A percentile compares a stretch with the other conserved stretches of the same genome.
Conservation (phyloP, 2,329 filamentous ascomycete species). For the Hymenoscyphus albidus region DNA sequence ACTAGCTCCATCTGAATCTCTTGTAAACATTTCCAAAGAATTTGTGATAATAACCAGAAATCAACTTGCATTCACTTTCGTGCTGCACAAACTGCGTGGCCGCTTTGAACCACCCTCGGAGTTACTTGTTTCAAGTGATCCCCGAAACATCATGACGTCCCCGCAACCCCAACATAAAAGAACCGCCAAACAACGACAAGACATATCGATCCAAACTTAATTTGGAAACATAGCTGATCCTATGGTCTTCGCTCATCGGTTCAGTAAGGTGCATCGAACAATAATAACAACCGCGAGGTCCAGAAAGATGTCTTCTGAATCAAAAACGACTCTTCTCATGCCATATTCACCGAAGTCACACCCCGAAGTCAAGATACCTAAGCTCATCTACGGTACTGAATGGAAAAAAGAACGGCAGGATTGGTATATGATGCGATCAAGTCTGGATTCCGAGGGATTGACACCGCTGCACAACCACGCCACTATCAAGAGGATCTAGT, state of each 20-base stretch:
- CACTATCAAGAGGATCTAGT: conserved; percentile 74
- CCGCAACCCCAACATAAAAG: no score
- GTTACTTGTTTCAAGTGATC: no score
- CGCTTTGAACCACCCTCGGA: no score
- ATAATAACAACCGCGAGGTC: neutral
- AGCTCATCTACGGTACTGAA: conserved; percentile 74
- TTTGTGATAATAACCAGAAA: no score
- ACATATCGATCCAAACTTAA: neutral
- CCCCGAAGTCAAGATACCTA: conserved; percentile 41
- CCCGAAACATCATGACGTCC: no score
- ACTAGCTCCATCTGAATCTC: no score
- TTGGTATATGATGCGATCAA: conserved; percentile 66
- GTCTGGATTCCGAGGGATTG: conserved; percentile 67
- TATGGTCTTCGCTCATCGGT: neutral
- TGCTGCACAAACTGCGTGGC: no score
- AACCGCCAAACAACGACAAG: no score
- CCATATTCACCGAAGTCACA: conserved; percentile 4
- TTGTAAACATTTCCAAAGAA: no score
- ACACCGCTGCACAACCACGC: conserved; percentile 74
- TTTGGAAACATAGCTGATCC: neutral
- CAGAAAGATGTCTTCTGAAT: neutral
- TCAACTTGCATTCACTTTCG: no score
- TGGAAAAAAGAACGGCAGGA: conserved; percentile 69
- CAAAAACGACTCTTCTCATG: conserved; percentile 1
- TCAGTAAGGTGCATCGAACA: neutral